phyloP scores from a whole-genome alignment of 768 basidiomycete species.

The Boletellus sp. region DNA sequence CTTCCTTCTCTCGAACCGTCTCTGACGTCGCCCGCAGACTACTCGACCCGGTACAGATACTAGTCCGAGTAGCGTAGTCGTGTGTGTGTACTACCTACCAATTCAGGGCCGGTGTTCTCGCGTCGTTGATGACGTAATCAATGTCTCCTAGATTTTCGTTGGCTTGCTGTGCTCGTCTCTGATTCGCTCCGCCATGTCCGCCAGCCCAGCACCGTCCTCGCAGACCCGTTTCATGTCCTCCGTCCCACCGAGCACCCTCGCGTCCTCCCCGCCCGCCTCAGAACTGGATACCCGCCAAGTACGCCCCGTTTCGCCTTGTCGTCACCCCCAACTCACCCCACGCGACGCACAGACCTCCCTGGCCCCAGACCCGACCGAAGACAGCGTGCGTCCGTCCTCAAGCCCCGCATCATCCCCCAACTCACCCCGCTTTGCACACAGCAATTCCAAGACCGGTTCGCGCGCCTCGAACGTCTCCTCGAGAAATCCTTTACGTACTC shows the following conservation, averaged over 20 bases:
- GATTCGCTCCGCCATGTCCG: slow-evolving; percentile 23
- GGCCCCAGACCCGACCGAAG: slow-evolving; percentile 10
- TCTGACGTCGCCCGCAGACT: slow-evolving; percentile 44
- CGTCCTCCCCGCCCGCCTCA: slow-evolving; percentile 26
- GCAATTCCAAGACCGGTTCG: slow-evolving; percentile 49
- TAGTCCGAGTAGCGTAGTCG: slow-evolving; percentile 21
- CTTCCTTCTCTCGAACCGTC: too few relatives aligned
- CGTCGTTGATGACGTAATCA: slow-evolving; percentile 28
- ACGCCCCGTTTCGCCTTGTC: background rate
- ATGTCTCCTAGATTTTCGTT: background rate
- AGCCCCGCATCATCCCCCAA: background rate
- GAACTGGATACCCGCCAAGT: slow-evolving; percentile 18
- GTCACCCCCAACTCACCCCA: background rate
- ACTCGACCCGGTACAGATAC: slow-evolving; percentile 79
- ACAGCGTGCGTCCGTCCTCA: slow-evolving; percentile 14
- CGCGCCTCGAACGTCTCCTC: slow-evolving; percentile 61
- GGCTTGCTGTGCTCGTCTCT: background rate
- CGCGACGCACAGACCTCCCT: slow-evolving; percentile 12
- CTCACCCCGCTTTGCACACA: slow-evolving; percentile 17
- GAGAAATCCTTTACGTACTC: slow-evolving; percentile 78
- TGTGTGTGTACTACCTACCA: too few relatives aligned
- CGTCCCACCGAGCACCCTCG: slow-evolving; percentile 20
- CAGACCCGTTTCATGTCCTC: slow-evolving; percentile 18
- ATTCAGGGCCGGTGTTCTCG: slow-evolving; percentile 26
- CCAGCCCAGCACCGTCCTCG: slow-evolving; percentile 15